Evolutionary conservation across 1,284 basidiomycete genomes (phyloP).

Genomic region (Thecaphora frezii): DNA sequence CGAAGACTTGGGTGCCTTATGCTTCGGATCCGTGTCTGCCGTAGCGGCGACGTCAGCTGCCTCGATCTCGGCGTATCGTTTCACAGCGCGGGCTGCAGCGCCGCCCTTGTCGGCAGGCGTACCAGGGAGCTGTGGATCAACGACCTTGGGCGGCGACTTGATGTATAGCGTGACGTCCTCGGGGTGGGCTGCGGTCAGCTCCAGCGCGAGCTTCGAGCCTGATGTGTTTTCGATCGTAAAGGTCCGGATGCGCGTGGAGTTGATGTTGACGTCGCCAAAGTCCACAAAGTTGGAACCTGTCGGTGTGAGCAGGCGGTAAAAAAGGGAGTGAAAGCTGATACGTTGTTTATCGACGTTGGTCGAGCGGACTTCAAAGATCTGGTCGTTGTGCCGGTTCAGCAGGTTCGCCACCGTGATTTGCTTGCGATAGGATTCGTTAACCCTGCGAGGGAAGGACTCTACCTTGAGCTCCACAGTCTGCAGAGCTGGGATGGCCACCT

Average conservation of each 20-base stretch:
- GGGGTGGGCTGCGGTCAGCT: conserved; percentile 62
- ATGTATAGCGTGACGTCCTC: conserved; percentile 63
- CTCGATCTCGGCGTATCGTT: not conserved
- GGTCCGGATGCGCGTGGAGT: conserved; percentile 61
- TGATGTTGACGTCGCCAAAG: conserved; percentile 63
- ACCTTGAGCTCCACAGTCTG: conserved; percentile 62
- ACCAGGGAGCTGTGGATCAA: not conserved
- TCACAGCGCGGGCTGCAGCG: not conserved
- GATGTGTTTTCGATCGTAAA: conserved; percentile 62
- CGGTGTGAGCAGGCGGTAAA: conserved; percentile 64
- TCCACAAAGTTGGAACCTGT: conserved; percentile 63
- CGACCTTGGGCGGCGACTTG: conserved; percentile 32
- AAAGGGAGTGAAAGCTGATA: conserved; percentile 63
- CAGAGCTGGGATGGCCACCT: conserved; percentile 62
- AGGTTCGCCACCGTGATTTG: conserved; percentile 62
- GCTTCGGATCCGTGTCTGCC: conserved; percentile 2
- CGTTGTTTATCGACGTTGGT: conserved; percentile 63
- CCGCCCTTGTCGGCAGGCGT: not conserved
- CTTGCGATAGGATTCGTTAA: conserved; percentile 63
- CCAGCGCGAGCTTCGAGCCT: conserved; percentile 59
- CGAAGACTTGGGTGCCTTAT: conserved; percentile 17
- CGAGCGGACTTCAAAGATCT: conserved; percentile 62
- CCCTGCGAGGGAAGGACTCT: conserved; percentile 63
- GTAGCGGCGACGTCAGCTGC: conserved; percentile 2
- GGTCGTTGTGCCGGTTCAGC: conserved; percentile 58